Conservation (phyloP, 352 stramenopile species). For the Aphanomyces invadans region DNA sequence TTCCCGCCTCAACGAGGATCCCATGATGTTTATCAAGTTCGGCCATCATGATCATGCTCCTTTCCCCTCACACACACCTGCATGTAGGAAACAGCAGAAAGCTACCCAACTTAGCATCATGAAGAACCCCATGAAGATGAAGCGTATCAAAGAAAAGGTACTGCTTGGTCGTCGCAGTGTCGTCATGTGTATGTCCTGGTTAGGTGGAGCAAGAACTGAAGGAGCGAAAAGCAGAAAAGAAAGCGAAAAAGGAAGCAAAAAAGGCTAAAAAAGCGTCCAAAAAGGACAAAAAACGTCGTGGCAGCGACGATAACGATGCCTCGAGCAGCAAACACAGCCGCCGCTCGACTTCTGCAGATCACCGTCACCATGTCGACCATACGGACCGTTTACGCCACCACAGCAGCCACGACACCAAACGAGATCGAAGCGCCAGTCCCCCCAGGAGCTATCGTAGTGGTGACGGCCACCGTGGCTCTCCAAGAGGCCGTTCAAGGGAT, state of each 20-base stretch:
- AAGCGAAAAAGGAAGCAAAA: slow-evolving; percentile 61
- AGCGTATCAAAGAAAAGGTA: slow-evolving; percentile 74
- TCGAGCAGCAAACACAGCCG: slow-evolving; percentile 12
- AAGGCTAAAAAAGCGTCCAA: slow-evolving; percentile 48
- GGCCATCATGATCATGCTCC: slow-evolving; percentile 14
- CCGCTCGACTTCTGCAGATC: neutral
- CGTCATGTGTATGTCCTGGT: too few relatives aligned
- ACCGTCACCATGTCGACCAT: slow-evolving; percentile 19
- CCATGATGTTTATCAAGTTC: slow-evolving; percentile 91
- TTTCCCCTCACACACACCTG: neutral
- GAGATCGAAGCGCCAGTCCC: neutral
- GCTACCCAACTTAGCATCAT: slow-evolving; percentile 70
- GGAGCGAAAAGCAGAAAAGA: slow-evolving; percentile 66
- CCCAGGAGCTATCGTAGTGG: neutral
- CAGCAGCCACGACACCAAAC: slow-evolving; percentile 38
- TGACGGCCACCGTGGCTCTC: too few relatives aligned
- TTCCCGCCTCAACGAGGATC: slow-evolving; percentile 91
- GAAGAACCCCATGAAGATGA: slow-evolving; percentile 88
- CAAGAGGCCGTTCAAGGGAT: neutral
- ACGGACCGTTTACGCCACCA: slow-evolving; percentile 26
- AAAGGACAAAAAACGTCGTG: slow-evolving; percentile 30
- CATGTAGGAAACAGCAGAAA: slow-evolving; percentile 58
- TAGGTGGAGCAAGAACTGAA: slow-evolving; percentile 52
- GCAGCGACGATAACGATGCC: slow-evolving; percentile 19
- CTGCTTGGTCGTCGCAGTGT: neutral